Conservation (phyloP, 2,329 filamentous ascomycete species). For the Calonectria honghensis region DNA sequence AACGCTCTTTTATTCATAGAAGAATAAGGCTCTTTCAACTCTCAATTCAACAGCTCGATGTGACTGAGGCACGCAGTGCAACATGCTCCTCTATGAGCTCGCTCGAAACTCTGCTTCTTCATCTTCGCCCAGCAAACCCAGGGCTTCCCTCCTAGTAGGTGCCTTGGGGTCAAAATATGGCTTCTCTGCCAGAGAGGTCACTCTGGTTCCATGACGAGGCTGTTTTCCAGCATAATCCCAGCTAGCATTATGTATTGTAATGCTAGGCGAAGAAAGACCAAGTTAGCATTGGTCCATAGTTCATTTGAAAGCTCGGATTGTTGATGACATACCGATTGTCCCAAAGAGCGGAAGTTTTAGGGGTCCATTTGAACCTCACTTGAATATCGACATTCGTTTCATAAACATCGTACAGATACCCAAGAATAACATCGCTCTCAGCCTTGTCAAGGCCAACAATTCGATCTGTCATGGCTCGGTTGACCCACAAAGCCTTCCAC, state of each 20-base stretch:
- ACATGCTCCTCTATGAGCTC: not conserved
- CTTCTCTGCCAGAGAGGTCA: conserved; percentile 82
- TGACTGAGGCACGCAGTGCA: too few relatives aligned
- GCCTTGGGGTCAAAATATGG: conserved; percentile 80
- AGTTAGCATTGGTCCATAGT: not conserved
- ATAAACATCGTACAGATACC: conserved; percentile 81
- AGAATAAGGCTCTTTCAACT: too few relatives aligned
- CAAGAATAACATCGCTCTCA: conserved; percentile 81
- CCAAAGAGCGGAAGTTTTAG: conserved; percentile 80
- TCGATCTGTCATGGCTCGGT: conserved; percentile 79
- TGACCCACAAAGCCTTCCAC: conserved; percentile 85
- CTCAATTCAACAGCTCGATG: too few relatives aligned
- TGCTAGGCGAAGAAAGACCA: conserved; percentile 62
- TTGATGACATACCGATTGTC: conserved; percentile 74
- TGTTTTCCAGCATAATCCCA: conserved; percentile 83
- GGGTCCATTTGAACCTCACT: conserved; percentile 82
- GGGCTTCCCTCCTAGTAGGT: conserved; percentile 78
- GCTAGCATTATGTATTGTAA: conserved; percentile 84
- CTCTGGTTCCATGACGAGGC: conserved; percentile 82
- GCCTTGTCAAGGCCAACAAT: conserved; percentile 82
- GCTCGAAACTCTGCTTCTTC: conserved; percentile 63
- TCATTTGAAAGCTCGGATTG: not conserved
- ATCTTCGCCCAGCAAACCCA: conserved; percentile 77
- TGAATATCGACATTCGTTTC: conserved; percentile 83
- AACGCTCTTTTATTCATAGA: too few relatives aligned